Base-by-base conservation (phyloP, 2,329 filamentous ascomycete genomes). In the Calonectria crousiana region DNA sequence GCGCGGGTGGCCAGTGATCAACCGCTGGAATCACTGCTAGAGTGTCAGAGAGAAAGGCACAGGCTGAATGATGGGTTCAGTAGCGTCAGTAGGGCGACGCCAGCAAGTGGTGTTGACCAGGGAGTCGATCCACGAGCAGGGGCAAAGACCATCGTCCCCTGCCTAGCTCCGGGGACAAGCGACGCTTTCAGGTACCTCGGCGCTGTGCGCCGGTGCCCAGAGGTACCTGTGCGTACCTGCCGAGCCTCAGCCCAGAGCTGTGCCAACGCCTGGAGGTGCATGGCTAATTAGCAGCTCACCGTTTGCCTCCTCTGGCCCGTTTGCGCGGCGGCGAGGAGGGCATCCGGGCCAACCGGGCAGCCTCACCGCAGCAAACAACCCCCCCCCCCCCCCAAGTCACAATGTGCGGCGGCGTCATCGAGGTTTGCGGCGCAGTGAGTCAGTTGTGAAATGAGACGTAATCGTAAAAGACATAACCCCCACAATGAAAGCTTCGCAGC, bases 71-170 rank as follows among this genome's bases (percentile, higher is more conserved):
- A 62, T 62, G 56, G 56, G 56, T 38, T 41, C 23, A 49, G 41
- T 65, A 65, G 60, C 60, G 60, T 65, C 60, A 49, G 41, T 65
- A 65, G 60, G 60, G 60, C 60, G 60, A 20, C 60, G 60, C 60
- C 60, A 65, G 60, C 38, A 28, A 65, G 20, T 23, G 44, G n/a
- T 47, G 60, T 65, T 65, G 56, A 65, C 60, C 41, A 49, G 60
- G 60, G 60, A 65, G 60, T 49, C 60, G 38, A 65, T 44, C 60
- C 60, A 34, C 32, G 60, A 65, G 60, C 60, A 65, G 41, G 41
- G 60, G 38, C 41, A 65, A 26, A 65, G 41, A 32, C 38, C 60
- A 49, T 65, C 60, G 30, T 65, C 60, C 60, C 60, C 41, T 65
- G 60, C 38, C 41, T 65, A 65, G 60, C 60, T 28, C 60, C 60